Base-by-base conservation (phyloP, 2,329 filamentous ascomycete species). In the Microdochium nivale region DNA sequence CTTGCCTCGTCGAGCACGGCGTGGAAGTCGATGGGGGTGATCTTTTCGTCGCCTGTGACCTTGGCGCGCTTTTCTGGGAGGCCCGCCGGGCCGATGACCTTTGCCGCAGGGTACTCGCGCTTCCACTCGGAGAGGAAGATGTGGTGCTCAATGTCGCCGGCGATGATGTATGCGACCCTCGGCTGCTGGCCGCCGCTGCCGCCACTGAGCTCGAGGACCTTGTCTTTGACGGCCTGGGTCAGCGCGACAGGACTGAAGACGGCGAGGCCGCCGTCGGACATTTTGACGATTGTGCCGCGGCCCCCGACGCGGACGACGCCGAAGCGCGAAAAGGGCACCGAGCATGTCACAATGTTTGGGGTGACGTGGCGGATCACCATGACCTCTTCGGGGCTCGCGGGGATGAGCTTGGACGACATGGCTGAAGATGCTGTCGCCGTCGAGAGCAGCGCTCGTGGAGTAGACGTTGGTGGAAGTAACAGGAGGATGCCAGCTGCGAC, bases 171-270 rank as follows among this genome's bases (percentile, higher is more conserved):
- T 58, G 79, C 80, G 49, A 96, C 81, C 43, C 11, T 30, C 19
- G 40, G 40, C n/a, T 44, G n/a, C 40, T 4, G 40, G 11, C 35
- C 35, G 35, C 14, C 19, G 35, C 7, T 4, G 7, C 82, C 77
- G 49, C 84, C 84, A 55, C 84, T 84, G 52, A 89, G 72, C 32
- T 82, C 75, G 51, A 77, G 71, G 49, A 88, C 73, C 65, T 86
- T 83, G 59, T 74, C 67, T 55, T 78, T 82, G 37, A 90, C 84
- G 53, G 86, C 82, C 2, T 85, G 78, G 2, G 91, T 97, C 52
- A 96, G 79, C 14, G 86, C 87, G 21, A 94, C 88, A 19, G 94
- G 94, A 1, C 90, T 96, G 79, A 96, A 96, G 66, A 96, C 84
- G 58, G 90, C 88, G 40, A 97, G 81, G 47, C 80, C 74, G 52